phyloP scores from a whole-genome alignment of 2,329 filamentous ascomycete species.

The Chaetomiaceae sp. region DNA sequence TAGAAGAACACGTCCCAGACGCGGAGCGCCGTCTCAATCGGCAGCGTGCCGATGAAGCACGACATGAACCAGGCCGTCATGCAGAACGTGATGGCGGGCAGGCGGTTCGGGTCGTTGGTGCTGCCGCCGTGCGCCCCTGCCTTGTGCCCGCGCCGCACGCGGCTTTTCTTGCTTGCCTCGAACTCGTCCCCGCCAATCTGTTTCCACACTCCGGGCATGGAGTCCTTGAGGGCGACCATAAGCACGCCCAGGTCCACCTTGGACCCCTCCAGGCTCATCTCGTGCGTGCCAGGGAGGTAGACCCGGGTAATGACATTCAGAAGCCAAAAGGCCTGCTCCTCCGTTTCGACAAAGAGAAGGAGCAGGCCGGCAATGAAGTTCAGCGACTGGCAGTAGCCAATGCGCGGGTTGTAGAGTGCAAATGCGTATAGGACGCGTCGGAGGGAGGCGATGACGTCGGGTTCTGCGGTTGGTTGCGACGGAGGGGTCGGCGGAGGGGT shows the following conservation, averaged over 20 bases:
- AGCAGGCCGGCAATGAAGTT: conserved; percentile 91
- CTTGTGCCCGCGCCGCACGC: conserved; percentile 21
- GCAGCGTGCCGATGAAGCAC: conserved; percentile 86
- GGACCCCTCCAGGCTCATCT: conserved; percentile 80
- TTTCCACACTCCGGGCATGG: conserved; percentile 75
- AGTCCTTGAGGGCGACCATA: conserved; percentile 79
- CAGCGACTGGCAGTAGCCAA: conserved; percentile 92
- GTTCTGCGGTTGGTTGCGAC: conserved; percentile 49
- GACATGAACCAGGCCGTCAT: conserved; percentile 99
- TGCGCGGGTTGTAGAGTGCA: conserved; percentile 80
- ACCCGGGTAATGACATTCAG: conserved; percentile 85
- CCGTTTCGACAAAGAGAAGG: conserved; percentile 77
- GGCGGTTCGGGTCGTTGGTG: conserved; percentile 41
- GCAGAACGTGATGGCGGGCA: conserved; percentile 86
- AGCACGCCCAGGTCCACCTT: conserved; percentile 92
- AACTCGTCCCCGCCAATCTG: conserved; percentile 74
- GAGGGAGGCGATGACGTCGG: conserved; percentile 71
- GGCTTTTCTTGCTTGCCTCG: conserved; percentile 43
- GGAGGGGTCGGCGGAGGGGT: conserved; percentile 6
- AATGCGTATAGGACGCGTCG: conserved; percentile 85
- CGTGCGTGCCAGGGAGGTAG: conserved; percentile 87
- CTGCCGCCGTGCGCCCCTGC: conserved; percentile 32
- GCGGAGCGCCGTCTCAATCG: conserved; percentile 83
- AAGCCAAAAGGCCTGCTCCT: conserved; percentile 89
- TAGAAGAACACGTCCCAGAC: conserved; percentile 97